Evolutionary conservation across 164 flowering plant species (phyloP).

Genomic region (Vitis rupestris): DNA sequence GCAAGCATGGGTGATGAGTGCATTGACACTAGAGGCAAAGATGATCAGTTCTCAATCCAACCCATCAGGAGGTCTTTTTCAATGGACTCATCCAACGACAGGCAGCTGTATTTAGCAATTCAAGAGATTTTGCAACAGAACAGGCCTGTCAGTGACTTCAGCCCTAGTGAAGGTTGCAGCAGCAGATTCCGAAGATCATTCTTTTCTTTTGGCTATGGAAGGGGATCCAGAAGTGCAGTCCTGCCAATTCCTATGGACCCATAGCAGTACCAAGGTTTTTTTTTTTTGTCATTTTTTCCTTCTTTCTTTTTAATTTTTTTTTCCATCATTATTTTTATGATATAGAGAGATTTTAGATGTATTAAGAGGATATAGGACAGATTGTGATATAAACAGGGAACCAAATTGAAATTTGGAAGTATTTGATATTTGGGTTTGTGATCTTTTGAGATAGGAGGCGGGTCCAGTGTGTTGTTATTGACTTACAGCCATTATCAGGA

Average conservation of each 20-base stretch:
- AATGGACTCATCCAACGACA: constrained; percentile 78
- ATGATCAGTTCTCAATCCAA: constrained; percentile 53
- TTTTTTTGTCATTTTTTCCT: not conserved
- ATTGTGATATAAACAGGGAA: constrained; percentile 5
- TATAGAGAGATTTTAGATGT: constrained; percentile 7
- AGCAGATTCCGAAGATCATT: constrained; percentile 54
- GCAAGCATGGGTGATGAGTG: constrained; percentile 89
- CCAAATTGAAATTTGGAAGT: constrained; percentile 2
- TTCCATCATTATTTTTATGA: constrained; percentile 5
- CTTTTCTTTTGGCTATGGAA: constrained; percentile 72
- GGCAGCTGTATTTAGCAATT: constrained; percentile 58
- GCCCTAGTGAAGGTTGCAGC: constrained; percentile 44
- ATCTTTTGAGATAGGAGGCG: not conserved
- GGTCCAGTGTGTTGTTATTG: not conserved
- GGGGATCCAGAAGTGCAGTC: constrained; percentile 65
- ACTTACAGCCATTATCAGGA: constrained; percentile 10
- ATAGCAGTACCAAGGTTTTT: constrained; percentile 4
- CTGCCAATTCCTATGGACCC: constrained; percentile 57
- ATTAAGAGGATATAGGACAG: constrained; percentile 12
- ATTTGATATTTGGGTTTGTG: not conserved
- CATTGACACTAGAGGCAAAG: constrained; percentile 58
- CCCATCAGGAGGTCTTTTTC: constrained; percentile 88
- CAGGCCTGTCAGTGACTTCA: constrained; percentile 32
- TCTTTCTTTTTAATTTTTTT: not conserved
- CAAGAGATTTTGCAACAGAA: constrained; percentile 54